phyloP scores from a whole-genome alignment of 2,329 filamentous ascomycete species.

The Aureobasidium zeae region DNA sequence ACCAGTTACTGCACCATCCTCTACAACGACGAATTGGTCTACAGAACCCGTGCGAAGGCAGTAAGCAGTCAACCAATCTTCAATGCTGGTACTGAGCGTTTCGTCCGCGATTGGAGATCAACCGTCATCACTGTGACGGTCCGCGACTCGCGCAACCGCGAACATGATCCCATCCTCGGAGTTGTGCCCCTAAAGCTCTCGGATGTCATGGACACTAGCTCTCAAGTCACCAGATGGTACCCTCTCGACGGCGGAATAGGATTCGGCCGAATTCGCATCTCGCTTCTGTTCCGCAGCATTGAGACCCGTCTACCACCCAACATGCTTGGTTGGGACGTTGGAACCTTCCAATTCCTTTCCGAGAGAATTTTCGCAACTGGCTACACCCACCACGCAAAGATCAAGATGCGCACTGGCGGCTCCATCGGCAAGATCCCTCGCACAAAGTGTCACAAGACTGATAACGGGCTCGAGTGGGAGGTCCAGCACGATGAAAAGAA shows the following conservation, averaged over 20 bases:
- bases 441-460: slow-evolving; percentile 49
- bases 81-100: slow-evolving; percentile 89
- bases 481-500: slow-evolving; percentile 39
- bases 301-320: slow-evolving; percentile 76
- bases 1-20: slow-evolving; percentile 91
- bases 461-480: slow-evolving; percentile 53
- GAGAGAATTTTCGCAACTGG: slow-evolving; percentile 56
- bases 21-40: slow-evolving; percentile 77
- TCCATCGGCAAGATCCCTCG: slow-evolving; percentile 63
- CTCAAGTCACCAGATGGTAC: slow-evolving; percentile 85
- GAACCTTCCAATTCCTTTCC: slow-evolving; percentile 80
- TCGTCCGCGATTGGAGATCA: slow-evolving; percentile 87
- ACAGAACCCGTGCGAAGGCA: slow-evolving; percentile 90
- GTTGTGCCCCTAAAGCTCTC: slow-evolving; percentile 82
- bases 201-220: slow-evolving; percentile 78
- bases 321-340: slow-evolving; percentile 89
- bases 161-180: slow-evolving; percentile 91
- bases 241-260: slow-evolving; percentile 89
- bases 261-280: slow-evolving; percentile 82
- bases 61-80: slow-evolving; percentile 93
- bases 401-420: slow-evolving; percentile 75
- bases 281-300: slow-evolving; percentile 79
- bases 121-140: slow-evolving; percentile 79
- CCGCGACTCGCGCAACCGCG: slow-evolving; percentile 75
- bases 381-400: slow-evolving; percentile 55